phyloP scores from a whole-genome alignment of 2,329 filamentous ascomycete genomes.

The Trichoderma endophyticum region DNA sequence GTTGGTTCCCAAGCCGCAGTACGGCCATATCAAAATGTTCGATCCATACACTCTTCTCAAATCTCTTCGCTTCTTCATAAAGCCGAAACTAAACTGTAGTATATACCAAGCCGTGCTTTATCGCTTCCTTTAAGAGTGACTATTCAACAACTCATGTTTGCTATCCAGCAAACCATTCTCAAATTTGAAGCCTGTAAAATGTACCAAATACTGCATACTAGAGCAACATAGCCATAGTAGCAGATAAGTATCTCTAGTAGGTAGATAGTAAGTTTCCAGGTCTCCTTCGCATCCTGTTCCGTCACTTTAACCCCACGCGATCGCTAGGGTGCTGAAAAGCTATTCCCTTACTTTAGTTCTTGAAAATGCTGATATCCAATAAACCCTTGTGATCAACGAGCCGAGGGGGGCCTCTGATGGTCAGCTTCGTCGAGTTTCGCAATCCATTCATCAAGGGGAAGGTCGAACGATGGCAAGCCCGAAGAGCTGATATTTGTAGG shows the following conservation, averaged over 20 bases:
- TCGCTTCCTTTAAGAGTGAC: neutral
- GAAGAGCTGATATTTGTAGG: neutral
- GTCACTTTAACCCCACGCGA: too few species aligned
- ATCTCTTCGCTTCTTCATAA: neutral
- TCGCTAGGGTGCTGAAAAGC: too few species aligned
- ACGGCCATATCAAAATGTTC: neutral
- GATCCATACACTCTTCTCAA: too few species aligned
- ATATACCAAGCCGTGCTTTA: neutral
- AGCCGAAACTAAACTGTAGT: neutral
- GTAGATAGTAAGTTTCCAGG: too few species aligned
- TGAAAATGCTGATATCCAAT: neutral
- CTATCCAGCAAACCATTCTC: neutral
- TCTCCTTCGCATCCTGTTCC: too few species aligned
- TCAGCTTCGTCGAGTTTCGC: neutral
- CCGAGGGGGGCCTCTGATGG: neutral
- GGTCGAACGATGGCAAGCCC: neutral
- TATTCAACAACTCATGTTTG: neutral
- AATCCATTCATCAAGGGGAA: slow-evolving; percentile 12
- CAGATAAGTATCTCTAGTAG: too few species aligned
- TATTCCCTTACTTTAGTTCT: neutral
- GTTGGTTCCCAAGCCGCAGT: neutral
- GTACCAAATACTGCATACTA: neutral
- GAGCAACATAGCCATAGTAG: neutral
- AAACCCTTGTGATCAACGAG: neutral
- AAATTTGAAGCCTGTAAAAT: neutral